A percentile compares a stretch with the other conserved stretches of the same genome.
Conservation (phyloP, 768 basidiomycete genomes). For the Neoboletus brunneissimus region DNA sequence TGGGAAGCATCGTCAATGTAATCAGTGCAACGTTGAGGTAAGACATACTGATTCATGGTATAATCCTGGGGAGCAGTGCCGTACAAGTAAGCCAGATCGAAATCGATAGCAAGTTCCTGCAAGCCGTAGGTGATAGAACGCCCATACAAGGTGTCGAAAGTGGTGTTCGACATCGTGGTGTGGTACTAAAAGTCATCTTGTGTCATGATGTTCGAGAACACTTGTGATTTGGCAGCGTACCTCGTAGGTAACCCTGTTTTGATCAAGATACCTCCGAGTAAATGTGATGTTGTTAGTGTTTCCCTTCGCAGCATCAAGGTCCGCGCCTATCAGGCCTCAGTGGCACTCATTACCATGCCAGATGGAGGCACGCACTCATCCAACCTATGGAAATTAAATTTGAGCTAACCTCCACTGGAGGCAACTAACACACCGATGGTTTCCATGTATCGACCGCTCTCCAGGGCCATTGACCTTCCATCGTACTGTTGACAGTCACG, state of each 20-base stretch:
- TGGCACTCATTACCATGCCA: neutral
- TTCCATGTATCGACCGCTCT: constrained; percentile 90
- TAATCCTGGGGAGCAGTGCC: constrained; percentile 79
- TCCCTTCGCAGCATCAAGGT: constrained; percentile 40
- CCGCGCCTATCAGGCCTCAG: constrained; percentile 37
- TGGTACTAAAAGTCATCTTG: constrained; percentile 53
- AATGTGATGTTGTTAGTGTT: constrained; percentile 54
- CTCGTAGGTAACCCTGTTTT: constrained; percentile 75
- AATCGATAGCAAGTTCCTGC: constrained; percentile 47
- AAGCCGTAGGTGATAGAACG: constrained; percentile 54
- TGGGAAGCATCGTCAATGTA: neutral
- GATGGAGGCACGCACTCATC: constrained; percentile 48
- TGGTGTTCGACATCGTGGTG: constrained; percentile 44
- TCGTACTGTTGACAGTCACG: constrained; percentile 30
- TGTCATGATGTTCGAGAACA: neutral
- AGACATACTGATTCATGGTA: constrained; percentile 55
- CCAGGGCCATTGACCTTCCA: constrained; percentile 42
- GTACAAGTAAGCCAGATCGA: constrained; percentile 60
- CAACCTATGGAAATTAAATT: constrained; percentile 38
- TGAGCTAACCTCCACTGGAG: neutral
- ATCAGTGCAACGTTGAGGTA: neutral
- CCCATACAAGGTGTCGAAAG: constrained; percentile 64
- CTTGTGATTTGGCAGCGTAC: constrained; percentile 31
- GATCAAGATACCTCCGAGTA: constrained; percentile 72
- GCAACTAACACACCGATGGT: constrained; percentile 60